Percentiles rank a stretch among this genome's conserved stretches.
phyloP scores from a whole-genome alignment of 2,329 filamentous ascomycete species.

The Monosporascus cannonballus region DNA sequence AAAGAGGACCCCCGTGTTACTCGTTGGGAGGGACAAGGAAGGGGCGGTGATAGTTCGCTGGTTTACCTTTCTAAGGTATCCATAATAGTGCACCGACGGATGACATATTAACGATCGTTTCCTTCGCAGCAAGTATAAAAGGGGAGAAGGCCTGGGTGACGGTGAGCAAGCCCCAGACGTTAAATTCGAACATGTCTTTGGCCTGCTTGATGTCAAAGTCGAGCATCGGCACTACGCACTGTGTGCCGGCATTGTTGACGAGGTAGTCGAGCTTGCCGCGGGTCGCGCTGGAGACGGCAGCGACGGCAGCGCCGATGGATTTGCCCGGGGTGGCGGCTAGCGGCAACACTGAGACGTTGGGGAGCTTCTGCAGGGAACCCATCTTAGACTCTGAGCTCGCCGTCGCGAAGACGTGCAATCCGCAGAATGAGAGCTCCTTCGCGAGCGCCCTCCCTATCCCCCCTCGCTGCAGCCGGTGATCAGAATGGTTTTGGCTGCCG shows the following conservation, averaged over 20 bases:
- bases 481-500: background rate
- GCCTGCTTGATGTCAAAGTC: slow-evolving; percentile 1
- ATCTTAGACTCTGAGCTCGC: background rate
- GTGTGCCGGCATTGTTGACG: slow-evolving; percentile 7
- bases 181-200: slow-evolving; percentile 3
- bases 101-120: background rate
- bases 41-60: background rate
- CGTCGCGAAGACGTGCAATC: background rate
- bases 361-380: background rate
- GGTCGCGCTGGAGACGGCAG: background rate
- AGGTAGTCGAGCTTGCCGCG: slow-evolving; percentile 2
- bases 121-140: background rate
- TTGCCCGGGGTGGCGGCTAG: slow-evolving; percentile 2
- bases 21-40: too few relatives aligned
- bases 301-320: slow-evolving; percentile 1
- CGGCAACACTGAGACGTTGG: background rate
- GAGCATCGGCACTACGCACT: slow-evolving; percentile 3
- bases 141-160: slow-evolving; percentile 7
- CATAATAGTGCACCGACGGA: background rate
- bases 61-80: slow-evolving; percentile 2
- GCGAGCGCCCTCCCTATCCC: background rate
- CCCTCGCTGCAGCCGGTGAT: background rate
- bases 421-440: background rate
- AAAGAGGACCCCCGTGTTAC: too few relatives aligned
- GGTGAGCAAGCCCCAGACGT: slow-evolving; percentile 2